A percentile compares a stretch with the other conserved stretches of the same genome.
Evolutionary conservation across 192 early-diverging fungal species (phyloP).

Genomic region (Coemansia furcata): DNA sequence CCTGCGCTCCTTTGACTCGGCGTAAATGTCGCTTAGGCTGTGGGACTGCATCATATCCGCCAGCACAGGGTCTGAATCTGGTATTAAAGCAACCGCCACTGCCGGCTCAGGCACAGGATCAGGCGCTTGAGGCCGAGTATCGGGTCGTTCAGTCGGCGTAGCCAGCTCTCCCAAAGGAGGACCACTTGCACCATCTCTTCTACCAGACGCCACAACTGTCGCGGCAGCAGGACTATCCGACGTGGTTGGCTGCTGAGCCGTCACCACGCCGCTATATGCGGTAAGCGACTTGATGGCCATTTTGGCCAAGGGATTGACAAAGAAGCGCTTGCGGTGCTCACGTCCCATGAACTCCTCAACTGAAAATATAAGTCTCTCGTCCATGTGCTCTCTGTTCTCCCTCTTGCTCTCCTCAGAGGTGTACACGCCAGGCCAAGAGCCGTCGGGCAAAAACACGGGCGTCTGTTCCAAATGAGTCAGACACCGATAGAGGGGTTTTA

Average conservation of each 20-base stretch:
- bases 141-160: not conserved
- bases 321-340: conserved; percentile 44
- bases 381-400: conserved; percentile 10
- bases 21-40: conserved; percentile 14
- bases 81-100: not conserved
- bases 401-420: conserved; percentile 7
- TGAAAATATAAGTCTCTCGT: conserved; percentile 17
- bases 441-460: conserved; percentile 15
- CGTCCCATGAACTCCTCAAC: conserved; percentile 40
- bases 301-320: conserved; percentile 29
- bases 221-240: not conserved
- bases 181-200: not conserved
- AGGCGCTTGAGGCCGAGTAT: not conserved
- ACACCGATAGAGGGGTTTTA: conserved; percentile 4
- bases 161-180: not conserved
- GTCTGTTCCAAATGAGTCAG: conserved; percentile 24
- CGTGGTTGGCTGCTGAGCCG: not conserved
- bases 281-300: conserved; percentile 22
- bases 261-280: not conserved
- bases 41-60: not conserved
- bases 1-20: conserved; percentile 13
- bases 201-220: not conserved
- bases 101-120: not conserved
- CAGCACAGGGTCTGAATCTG: not conserved
- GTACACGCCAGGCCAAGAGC: conserved; percentile 24